Conservation (phyloP, 2,329 filamentous ascomycete species). For the Colletotrichum siamense region DNA sequence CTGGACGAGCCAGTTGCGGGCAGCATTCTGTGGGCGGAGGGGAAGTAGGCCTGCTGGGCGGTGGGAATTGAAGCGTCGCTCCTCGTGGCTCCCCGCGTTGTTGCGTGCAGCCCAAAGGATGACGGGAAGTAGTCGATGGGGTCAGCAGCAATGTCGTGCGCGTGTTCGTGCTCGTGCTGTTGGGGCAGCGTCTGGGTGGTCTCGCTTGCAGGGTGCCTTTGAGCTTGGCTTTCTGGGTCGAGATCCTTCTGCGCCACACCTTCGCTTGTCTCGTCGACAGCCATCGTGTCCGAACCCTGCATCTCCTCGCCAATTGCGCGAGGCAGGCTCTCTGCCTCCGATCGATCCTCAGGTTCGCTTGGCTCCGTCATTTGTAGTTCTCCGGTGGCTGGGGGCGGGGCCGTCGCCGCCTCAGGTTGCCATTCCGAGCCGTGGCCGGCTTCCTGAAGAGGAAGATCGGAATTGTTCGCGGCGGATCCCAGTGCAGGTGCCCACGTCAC, state of each 20-base stretch:
- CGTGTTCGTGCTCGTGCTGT: neutral
- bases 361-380: neutral
- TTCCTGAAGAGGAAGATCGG: neutral
- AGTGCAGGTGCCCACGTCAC: slow-evolving; percentile 18
- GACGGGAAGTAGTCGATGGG: slow-evolving; percentile 5
- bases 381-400: neutral
- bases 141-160: neutral
- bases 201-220: slow-evolving; percentile 1
- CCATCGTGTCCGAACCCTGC: neutral
- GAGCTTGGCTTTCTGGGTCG: slow-evolving; percentile 2
- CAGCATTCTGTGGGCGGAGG: neutral
- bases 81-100: neutral
- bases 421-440: neutral
- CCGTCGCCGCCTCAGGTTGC: neutral
- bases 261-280: neutral
- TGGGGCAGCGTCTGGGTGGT: neutral
- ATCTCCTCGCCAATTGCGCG: neutral
- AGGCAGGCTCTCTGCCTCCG: neutral
- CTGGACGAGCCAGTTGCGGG: neutral
- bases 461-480: neutral
- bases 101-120: slow-evolving; percentile 5
- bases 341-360: neutral
- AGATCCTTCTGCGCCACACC: slow-evolving; percentile 5
- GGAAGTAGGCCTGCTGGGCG: neutral
- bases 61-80: neutral